These are phyloP conservation scores for Fusarium ambrosium DNA, from an alignment of 2,329 filamentous ascomycete species.

Conservation along the genomic window DNA sequence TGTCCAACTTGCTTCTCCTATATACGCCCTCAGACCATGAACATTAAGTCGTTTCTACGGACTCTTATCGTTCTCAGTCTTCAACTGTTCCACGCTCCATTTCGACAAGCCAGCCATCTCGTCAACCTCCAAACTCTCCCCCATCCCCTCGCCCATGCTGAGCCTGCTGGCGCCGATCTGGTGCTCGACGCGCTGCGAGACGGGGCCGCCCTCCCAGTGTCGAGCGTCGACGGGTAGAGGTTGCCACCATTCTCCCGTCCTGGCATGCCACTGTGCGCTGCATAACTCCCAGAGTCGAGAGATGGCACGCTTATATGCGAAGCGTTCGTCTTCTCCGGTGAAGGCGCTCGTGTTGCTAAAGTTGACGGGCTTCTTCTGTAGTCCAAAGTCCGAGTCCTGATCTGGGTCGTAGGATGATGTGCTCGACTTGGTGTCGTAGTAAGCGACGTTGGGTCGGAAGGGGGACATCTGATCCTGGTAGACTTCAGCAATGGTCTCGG, in stretches of 20 bases:
- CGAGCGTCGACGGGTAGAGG: conserved; percentile 74
- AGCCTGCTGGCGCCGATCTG: conserved; percentile 5
- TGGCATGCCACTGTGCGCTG: conserved; percentile 77
- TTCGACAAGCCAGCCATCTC: conserved; percentile 57
- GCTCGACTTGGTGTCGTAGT: conserved; percentile 65
- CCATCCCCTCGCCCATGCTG: conserved; percentile 49
- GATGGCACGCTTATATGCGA: conserved; percentile 82
- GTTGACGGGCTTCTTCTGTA: conserved; percentile 62
- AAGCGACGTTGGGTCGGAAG: conserved; percentile 83
- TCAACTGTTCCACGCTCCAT: conserved; percentile 54
- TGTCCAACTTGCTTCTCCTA: background rate
- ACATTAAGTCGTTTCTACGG: conserved; percentile 15
- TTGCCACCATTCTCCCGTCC: conserved; percentile 77
- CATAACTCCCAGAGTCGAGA: conserved; percentile 89
- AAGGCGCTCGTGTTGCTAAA: conserved; percentile 78
- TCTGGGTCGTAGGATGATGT: conserved; percentile 67
- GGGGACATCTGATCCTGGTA: conserved; percentile 83
- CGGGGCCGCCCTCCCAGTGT: conserved; percentile 71
- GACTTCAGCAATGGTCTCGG: conserved; percentile 70
- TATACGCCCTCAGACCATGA: background rate
- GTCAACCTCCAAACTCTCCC: conserved; percentile 52
- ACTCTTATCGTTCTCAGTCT: conserved; percentile 40
- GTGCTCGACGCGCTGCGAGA: conserved; percentile 41
- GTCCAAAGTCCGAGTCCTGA: conserved; percentile 69
- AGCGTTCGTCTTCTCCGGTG: conserved; percentile 85